phyloP scores from a whole-genome alignment of 306 rosid genomes.

The Sesbania bispinosa region DNA sequence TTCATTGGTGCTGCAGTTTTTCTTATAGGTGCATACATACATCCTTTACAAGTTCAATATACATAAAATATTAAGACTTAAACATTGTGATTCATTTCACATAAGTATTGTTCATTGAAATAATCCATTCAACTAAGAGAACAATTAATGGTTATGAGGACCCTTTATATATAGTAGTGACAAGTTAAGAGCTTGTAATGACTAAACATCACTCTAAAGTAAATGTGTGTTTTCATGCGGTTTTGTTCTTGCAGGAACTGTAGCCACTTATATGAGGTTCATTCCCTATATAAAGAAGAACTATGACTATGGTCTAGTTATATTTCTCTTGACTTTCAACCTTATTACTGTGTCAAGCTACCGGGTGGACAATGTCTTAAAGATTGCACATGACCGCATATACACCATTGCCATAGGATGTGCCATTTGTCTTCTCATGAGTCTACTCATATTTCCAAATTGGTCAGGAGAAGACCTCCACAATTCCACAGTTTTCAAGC shows the following conservation, averaged over 20 bases:
- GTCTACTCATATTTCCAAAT: conserved; percentile 74
- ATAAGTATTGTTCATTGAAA: no score
- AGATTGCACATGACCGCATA: conserved; percentile 74
- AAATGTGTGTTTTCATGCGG: no score
- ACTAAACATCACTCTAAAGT: no score
- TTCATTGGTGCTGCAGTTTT: conserved; percentile 84
- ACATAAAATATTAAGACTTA: no score
- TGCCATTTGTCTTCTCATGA: conserved; percentile 80
- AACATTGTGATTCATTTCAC: no score
- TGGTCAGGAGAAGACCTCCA: conserved; percentile 98
- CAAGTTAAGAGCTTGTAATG: no score
- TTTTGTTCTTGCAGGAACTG: conserved; percentile 60
- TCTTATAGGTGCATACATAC: conserved; percentile 74
- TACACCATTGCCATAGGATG: conserved; percentile 84
- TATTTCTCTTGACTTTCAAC: conserved; percentile 87
- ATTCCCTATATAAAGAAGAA: conserved; percentile 86
- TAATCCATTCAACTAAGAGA: no score
- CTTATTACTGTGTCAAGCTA: conserved; percentile 77
- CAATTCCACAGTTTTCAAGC: conserved; percentile 65
- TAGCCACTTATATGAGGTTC: conserved; percentile 83
- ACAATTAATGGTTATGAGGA: no score
- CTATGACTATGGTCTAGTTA: conserved; percentile 86
- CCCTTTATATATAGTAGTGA: no score
- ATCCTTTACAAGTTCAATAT: no score
- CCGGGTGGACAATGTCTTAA: conserved; percentile 58